Conservation (phyloP, 805 yeast species). For the Metschnikowia sp. region DNA sequence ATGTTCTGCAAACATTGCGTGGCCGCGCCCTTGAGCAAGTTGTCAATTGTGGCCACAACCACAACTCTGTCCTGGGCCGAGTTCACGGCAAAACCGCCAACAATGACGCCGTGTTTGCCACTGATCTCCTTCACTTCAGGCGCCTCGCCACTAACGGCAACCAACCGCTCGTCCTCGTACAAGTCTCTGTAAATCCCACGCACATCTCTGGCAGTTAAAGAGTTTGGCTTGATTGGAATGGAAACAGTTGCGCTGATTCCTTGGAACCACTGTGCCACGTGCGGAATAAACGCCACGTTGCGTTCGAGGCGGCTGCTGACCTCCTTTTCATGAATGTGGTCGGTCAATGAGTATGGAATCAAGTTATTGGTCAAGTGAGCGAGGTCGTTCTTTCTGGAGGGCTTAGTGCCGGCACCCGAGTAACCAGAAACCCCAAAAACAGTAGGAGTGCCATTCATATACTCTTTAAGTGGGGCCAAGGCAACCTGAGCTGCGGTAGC, state of each 20-base stretch:
- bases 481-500: constrained; percentile 98
- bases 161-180: constrained; percentile 81
- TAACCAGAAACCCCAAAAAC: constrained; percentile 96
- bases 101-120: constrained; percentile 91
- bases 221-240: constrained; percentile 70
- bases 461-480: constrained; percentile 77
- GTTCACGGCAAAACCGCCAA: constrained; percentile 95
- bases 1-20: constrained; percentile 97
- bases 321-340: constrained; percentile 95
- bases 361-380: constrained; percentile 72
- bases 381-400: constrained; percentile 91
- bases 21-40: constrained; percentile 95
- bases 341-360: constrained; percentile 93
- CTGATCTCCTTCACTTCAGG: constrained; percentile 89
- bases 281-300: constrained; percentile 88
- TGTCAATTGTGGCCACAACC: constrained; percentile 92
- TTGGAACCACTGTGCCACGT: constrained; percentile 99
- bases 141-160: constrained; percentile 84
- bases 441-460: constrained; percentile 69
- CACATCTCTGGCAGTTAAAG: constrained; percentile 75
- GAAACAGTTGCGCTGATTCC: constrained; percentile 92
- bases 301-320: constrained; percentile 76
- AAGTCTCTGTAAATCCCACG: constrained; percentile 83
- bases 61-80: constrained; percentile 87
- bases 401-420: constrained; percentile 99